Percentiles rank a stretch among this genome's conserved stretches.
phyloP scores from a whole-genome alignment of 2,329 filamentous ascomycete genomes.

The Cladorrhinum sp. region DNA sequence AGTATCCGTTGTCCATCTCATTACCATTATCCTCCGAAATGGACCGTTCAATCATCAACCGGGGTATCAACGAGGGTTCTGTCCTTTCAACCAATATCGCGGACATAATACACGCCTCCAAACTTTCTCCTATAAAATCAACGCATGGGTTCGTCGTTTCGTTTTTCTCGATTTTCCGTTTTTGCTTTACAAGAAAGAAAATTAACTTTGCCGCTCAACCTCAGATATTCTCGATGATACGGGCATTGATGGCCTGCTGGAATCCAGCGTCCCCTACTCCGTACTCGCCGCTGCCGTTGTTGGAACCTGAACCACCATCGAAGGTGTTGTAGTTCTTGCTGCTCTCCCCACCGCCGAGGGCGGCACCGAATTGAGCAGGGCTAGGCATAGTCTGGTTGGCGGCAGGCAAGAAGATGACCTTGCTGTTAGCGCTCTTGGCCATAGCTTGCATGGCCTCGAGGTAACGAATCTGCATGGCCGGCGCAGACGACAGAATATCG shows the following conservation, averaged over 20 bases:
- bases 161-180: neutral
- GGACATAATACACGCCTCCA: neutral
- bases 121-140: neutral
- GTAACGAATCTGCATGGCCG: constrained; percentile 97
- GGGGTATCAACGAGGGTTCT: neutral
- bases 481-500: constrained; percentile 86
- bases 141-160: neutral
- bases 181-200: neutral
- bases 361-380: constrained; percentile 40
- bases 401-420: constrained; percentile 79
- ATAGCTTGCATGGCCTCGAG: constrained; percentile 98
- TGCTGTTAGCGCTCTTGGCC: constrained; percentile 88
- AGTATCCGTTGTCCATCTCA: neutral
- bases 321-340: constrained; percentile 32
- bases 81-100: neutral
- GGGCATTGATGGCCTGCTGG: constrained; percentile 76
- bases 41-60: neutral
- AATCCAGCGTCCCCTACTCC: constrained; percentile 59
- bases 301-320: constrained; percentile 48
- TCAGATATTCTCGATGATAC: constrained; percentile 83
- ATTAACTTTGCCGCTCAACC: neutral
- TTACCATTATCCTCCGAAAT: neutral
- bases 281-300: constrained; percentile 46
- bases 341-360: constrained; percentile 36
- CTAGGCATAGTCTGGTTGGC: constrained; percentile 58